Conservation (phyloP, 2,329 filamentous ascomycete species). For the Ophiobolus disseminans region DNA sequence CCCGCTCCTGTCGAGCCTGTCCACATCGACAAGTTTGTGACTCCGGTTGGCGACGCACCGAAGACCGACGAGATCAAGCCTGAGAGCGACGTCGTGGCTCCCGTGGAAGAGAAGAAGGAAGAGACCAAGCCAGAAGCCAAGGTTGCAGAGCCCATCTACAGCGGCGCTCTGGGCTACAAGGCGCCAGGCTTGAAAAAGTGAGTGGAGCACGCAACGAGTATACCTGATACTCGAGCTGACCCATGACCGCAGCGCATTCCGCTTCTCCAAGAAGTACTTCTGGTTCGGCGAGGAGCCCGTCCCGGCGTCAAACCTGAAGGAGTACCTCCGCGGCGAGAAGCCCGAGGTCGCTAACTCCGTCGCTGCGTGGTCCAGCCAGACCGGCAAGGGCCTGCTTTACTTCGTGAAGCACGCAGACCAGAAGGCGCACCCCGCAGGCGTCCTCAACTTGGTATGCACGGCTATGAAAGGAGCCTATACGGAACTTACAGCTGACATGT, state of each 20-base stretch:
- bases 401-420: constrained; percentile 83
- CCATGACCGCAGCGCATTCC: constrained; percentile 71
- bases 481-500: constrained; percentile 41
- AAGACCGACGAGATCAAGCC: constrained; percentile 52
- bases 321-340: constrained; percentile 91
- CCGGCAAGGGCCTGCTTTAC: constrained; percentile 94
- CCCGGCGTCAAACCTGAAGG: constrained; percentile 73
- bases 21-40: constrained; percentile 39
- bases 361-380: constrained; percentile 88
- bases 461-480: neutral
- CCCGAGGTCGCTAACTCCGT: constrained; percentile 77
- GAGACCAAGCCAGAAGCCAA: constrained; percentile 57
- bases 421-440: constrained; percentile 79
- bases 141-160: constrained; percentile 72
- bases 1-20: constrained; percentile 49
- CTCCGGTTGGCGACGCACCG: constrained; percentile 51
- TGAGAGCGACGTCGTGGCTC: constrained; percentile 36
- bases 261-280: constrained; percentile 92
- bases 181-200: constrained; percentile 88
- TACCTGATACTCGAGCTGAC: neutral
- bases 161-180: constrained; percentile 90
- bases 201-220: constrained; percentile 46
- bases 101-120: constrained; percentile 48
- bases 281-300: constrained; percentile 70
- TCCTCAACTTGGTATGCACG: constrained; percentile 80